These are phyloP conservation scores for Pichia sp. DNA, from an alignment of 1,139 yeast genomes.

Conservation along the genomic window DNA sequence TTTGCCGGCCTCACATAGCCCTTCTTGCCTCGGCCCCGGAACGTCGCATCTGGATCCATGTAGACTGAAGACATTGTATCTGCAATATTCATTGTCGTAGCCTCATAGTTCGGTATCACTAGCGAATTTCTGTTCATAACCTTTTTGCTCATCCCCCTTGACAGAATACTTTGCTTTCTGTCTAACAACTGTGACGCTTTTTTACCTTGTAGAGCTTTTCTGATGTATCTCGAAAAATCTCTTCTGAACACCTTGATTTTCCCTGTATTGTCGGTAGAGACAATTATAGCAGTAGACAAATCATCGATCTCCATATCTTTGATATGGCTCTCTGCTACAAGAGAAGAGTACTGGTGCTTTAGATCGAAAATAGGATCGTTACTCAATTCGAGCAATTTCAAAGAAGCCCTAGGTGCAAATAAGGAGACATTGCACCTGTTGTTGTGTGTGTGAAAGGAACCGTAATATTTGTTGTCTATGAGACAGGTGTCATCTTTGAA, in stretches of 20 bases:
- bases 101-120: conserved; percentile 12
- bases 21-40: conserved; percentile 10
- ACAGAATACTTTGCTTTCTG: conserved; percentile 2
- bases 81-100: conserved; percentile 9
- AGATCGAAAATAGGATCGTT: conserved; percentile 77
- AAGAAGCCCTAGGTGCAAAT: conserved; percentile 75
- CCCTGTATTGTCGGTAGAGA: conserved; percentile 76
- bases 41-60: not conserved
- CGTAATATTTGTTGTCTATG: conserved; percentile 49
- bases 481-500: conserved; percentile 31
- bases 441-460: conserved; percentile 75
- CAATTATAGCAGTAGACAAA: conserved; percentile 49
- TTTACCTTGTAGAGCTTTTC: conserved; percentile 29
- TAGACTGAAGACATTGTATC: conserved; percentile 16
- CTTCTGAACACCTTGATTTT: conserved; percentile 73
- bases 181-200: conserved; percentile 12
- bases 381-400: conserved; percentile 61
- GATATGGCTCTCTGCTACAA: conserved; percentile 12
- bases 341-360: conserved; percentile 33
- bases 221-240: conserved; percentile 54
- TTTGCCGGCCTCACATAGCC: conserved; percentile 14
- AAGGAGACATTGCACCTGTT: conserved; percentile 69
- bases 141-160: conserved; percentile 1
- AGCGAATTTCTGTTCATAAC: conserved; percentile 12
- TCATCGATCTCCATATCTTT: conserved; percentile 33